Conservation (phyloP, 2,329 filamentous ascomycete species). For the Purpureocillium lavendulum region DNA sequence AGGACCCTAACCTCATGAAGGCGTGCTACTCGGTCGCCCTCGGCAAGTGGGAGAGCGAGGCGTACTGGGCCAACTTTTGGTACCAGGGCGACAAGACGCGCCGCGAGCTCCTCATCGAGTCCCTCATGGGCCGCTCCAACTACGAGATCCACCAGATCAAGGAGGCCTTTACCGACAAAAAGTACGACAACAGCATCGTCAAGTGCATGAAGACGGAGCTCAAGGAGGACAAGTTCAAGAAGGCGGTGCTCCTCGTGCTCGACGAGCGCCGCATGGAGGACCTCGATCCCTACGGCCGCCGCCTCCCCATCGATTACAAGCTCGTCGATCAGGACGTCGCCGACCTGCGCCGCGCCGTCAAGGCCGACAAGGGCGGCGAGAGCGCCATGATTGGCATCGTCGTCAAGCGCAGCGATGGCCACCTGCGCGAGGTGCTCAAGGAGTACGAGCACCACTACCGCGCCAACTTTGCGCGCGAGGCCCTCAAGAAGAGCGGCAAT, state of each 20-base stretch:
- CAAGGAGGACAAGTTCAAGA: slow-evolving; percentile 93
- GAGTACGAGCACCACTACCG: slow-evolving; percentile 66
- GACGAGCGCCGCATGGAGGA: slow-evolving; percentile 83
- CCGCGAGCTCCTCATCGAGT: slow-evolving; percentile 85
- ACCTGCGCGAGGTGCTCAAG: slow-evolving; percentile 71
- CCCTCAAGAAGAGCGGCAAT: slow-evolving; percentile 82
- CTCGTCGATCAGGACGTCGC: slow-evolving; percentile 65
- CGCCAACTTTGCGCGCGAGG: slow-evolving; percentile 80
- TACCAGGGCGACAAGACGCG: slow-evolving; percentile 82
- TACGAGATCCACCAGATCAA: slow-evolving; percentile 84
- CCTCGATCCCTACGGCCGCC: slow-evolving; percentile 53
- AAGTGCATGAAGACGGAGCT: slow-evolving; percentile 89
- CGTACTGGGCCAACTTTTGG: slow-evolving; percentile 98
- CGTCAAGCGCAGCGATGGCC: slow-evolving; percentile 68
- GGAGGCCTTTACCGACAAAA: slow-evolving; percentile 81
- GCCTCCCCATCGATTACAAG: slow-evolving; percentile 46
- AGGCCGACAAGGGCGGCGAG: slow-evolving; percentile 75
- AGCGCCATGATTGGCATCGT: slow-evolving; percentile 81
- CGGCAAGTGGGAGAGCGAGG: slow-evolving; percentile 85
- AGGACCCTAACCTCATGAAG: slow-evolving; percentile 73
- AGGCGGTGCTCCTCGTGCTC: slow-evolving; percentile 73
- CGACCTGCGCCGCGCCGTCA: slow-evolving; percentile 58
- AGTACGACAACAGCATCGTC: slow-evolving; percentile 72
- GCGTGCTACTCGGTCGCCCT: slow-evolving; percentile 84
- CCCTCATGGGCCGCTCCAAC: slow-evolving; percentile 83